A percentile compares a stretch with the other conserved stretches of the same genome.
phyloP scores from a whole-genome alignment of 805 yeast species.

The Kockiozyma suomiensis region DNA sequence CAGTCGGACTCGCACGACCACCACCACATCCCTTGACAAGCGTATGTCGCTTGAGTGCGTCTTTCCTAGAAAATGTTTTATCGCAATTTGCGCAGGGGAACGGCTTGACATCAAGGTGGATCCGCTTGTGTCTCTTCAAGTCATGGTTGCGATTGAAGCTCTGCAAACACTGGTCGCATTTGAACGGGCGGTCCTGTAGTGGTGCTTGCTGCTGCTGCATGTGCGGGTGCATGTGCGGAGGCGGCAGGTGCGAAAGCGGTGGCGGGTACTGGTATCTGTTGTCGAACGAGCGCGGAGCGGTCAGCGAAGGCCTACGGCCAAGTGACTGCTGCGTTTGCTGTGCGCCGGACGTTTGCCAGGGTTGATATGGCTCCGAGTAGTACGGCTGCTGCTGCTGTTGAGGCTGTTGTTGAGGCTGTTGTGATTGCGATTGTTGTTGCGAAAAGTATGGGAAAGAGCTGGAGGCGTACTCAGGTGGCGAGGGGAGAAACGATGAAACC shows the following conservation, averaged over 20 bases:
- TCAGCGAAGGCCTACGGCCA: constrained; percentile 22
- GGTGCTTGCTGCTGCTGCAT: constrained; percentile 14
- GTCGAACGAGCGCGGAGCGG: constrained; percentile 25
- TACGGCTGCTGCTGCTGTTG: constrained; percentile 22
- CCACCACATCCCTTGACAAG: constrained; percentile 33
- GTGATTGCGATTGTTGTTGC: constrained; percentile 4
- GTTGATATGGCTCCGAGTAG: constrained; percentile 17
- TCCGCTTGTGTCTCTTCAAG: constrained; percentile 34
- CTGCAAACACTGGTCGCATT: constrained; percentile 35
- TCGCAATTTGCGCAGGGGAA: constrained; percentile 36
- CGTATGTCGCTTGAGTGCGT: constrained; percentile 35
- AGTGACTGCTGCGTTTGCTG: constrained; percentile 7
- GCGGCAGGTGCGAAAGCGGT: constrained; percentile 23
- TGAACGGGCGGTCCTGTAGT: constrained; percentile 31
- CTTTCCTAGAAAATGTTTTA: constrained; percentile 36
- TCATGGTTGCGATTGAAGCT: constrained; percentile 36
- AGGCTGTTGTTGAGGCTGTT: constrained; percentile 13
- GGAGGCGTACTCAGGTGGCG: constrained; percentile 17
- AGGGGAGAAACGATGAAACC: constrained; percentile 9
- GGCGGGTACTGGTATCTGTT: constrained; percentile 21
- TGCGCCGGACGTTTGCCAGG: constrained; percentile 11
- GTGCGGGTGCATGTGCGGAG: constrained; percentile 14
- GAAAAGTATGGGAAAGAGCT: constrained; percentile 2
- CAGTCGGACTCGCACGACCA: background rate
- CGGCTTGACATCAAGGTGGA: constrained; percentile 35